phyloP scores from a whole-genome alignment of 352 stramenopile species.

The Globisporangium okanoganense region DNA sequence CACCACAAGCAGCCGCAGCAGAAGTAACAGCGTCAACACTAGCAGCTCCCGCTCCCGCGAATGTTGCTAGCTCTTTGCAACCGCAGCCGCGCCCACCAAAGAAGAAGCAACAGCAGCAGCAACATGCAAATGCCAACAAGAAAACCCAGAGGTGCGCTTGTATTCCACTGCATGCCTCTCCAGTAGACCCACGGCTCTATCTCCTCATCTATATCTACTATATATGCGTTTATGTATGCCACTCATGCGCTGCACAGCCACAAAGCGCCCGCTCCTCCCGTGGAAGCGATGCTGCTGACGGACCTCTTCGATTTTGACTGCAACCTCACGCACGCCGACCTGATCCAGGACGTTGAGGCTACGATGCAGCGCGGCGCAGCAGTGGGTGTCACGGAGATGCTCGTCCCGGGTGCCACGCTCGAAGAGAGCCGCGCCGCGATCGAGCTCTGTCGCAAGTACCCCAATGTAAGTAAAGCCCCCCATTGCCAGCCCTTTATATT shows the following conservation, averaged over 20 bases:
- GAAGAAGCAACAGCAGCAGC: background rate
- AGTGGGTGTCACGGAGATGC: conserved; percentile 60
- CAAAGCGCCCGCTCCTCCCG: background rate
- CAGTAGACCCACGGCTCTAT: too few species aligned
- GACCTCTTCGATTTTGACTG: conserved; percentile 80
- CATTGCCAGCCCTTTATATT: background rate
- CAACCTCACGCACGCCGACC: conserved; percentile 75
- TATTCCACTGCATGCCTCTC: background rate
- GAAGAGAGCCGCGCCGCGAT: conserved; percentile 59
- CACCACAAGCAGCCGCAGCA: background rate
- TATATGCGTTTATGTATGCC: background rate
- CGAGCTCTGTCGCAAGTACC: conserved; percentile 44
- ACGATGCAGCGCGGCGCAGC: conserved; percentile 35
- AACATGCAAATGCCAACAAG: background rate
- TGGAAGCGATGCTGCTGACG: conserved; percentile 5
- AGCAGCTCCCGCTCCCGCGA: background rate
- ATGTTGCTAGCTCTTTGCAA: background rate
- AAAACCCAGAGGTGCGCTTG: background rate
- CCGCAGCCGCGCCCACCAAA: background rate
- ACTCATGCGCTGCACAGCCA: background rate
- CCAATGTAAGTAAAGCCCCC: conserved; percentile 28
- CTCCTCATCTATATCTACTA: background rate
- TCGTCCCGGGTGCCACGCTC: conserved; percentile 70
- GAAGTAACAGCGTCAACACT: background rate
- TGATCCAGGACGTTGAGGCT: conserved; percentile 29